These are phyloP conservation scores for Hanseniaspora lachancei DNA, from an alignment of 805 yeast genomes.

Conservation along the genomic window DNA sequence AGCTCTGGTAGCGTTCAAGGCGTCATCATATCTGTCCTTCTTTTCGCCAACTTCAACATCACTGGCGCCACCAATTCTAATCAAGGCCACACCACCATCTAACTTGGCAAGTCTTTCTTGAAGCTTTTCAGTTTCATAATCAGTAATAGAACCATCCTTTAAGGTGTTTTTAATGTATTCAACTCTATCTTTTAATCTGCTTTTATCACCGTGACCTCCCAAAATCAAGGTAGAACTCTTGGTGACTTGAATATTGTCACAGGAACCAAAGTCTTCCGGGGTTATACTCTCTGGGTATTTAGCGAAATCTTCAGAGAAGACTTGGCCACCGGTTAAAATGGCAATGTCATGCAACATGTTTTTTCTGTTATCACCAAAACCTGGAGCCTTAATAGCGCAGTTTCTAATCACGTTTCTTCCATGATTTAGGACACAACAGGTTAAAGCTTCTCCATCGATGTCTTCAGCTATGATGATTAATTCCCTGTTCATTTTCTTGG, in stretches of 20 bases:
- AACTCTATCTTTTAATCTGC: constrained; percentile 67
- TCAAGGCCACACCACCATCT: constrained; percentile 96
- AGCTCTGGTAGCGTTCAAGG: constrained; percentile 95
- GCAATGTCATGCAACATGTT: constrained; percentile 93
- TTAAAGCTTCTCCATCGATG: constrained; percentile 94
- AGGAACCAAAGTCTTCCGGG: constrained; percentile 74
- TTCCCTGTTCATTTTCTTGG: constrained; percentile 89
- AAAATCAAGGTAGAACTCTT: constrained; percentile 90
- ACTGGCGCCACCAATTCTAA: constrained; percentile 92
- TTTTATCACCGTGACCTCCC: constrained; percentile 84
- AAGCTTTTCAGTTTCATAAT: constrained; percentile 91
- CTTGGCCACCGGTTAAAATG: constrained; percentile 83
- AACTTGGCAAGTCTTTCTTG: constrained; percentile 95
- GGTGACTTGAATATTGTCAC: constrained; percentile 83
- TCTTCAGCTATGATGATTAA: constrained; percentile 88
- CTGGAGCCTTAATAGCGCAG: constrained; percentile 96
- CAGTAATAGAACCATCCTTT: constrained; percentile 56
- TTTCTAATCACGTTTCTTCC: constrained; percentile 97
- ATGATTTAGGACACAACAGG: constrained; percentile 94
- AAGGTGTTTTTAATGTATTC: constrained; percentile 83
- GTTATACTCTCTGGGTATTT: constrained; percentile 92
- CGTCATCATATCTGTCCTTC: constrained; percentile 98
- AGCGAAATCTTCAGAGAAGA: constrained; percentile 78
- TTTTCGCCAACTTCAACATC: constrained; percentile 98
- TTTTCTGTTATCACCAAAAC: constrained; percentile 97